Conservation (phyloP, 108 stramenopile species). For the Discostella stelligeroides region DNA sequence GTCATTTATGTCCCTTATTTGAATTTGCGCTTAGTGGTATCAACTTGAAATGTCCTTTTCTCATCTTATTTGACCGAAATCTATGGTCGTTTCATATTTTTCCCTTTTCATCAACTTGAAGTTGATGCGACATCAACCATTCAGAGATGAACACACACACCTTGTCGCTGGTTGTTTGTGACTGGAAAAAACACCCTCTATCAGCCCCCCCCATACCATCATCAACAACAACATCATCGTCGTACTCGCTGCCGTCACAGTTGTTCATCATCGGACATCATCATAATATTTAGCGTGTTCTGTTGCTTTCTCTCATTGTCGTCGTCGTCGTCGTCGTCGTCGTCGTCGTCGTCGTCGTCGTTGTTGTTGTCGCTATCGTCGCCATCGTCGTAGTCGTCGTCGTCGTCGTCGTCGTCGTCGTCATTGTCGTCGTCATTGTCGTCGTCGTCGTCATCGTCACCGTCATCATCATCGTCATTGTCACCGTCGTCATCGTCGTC, state of each 20-base stretch:
- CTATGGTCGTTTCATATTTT: no score
- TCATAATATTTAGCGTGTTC: neutral
- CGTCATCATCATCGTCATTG: neutral
- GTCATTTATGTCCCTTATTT: no score
- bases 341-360: neutral
- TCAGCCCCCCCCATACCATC: no score
- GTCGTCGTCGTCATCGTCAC: neutral
- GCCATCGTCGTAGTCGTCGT: no score
- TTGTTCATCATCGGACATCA: neutral
- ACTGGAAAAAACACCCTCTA: no score
- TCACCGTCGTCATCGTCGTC: neutral
- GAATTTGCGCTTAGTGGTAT: no score
- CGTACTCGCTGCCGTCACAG: neutral
- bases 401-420: neutral
- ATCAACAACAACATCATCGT: neutral
- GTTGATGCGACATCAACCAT: no score
- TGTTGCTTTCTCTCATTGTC: neutral
- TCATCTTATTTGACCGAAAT: no score
- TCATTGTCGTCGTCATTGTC: neutral
- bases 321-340: neutral
- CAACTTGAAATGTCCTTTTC: no score
- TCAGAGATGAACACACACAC: no score
- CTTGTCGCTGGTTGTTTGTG: no score
- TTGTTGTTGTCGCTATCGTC: neutral
- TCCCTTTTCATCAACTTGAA: no score